Evolutionary conservation across 1,139 yeast genomes (phyloP), one percentile per base, ranked within the genome.

Genomic region (Suhomyces chickasaworum): DNA sequence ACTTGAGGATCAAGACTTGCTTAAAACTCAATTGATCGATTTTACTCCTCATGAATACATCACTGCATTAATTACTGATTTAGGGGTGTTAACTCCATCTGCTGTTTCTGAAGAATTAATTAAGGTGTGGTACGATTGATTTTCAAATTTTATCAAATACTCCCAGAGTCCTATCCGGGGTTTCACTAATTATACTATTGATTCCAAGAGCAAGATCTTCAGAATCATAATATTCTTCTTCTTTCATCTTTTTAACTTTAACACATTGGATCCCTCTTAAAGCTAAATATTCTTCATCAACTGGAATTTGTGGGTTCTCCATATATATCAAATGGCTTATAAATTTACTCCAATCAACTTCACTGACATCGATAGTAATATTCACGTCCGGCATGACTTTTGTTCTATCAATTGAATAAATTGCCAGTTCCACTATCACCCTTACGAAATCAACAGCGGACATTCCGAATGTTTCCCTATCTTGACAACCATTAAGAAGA

Each of bases 91-190:
- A 58, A 93, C 99, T 7, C 97, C 99, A 5, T 86, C 96, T 52
- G 99, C 98, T 0, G 99, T 95, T 33, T 86, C 96, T 27, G 99
- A 95, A 66, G 99, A 95, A 68, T 79, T 95, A 67, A 93, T 95
- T 63, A 93, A 93, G 69, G 89, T 95, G 79, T 95, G 98, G 98
- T 91, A 90, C 60, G 97, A 91, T 65, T 91, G 65, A 51, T 7
- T n/a, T 22, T 10, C 8, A 3, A 4, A n/a, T 7, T 16, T 16
- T 10, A 25, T 25, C 5, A 10, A 25, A 10, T 8, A 10, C 29
- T 13, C 12, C n/a, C n/a, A 25, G 12, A 4, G 12, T 25, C 13
- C n/a, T 25, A 12, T 9, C 3, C 12, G 6, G 12, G 12, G 4
- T 25, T 12, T 15, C 32, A 10, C 29, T 32, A 4, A 46, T 29